These are phyloP conservation scores for Grammothele lineata DNA, from an alignment of 768 basidiomycete genomes.

Conservation along the genomic window DNA sequence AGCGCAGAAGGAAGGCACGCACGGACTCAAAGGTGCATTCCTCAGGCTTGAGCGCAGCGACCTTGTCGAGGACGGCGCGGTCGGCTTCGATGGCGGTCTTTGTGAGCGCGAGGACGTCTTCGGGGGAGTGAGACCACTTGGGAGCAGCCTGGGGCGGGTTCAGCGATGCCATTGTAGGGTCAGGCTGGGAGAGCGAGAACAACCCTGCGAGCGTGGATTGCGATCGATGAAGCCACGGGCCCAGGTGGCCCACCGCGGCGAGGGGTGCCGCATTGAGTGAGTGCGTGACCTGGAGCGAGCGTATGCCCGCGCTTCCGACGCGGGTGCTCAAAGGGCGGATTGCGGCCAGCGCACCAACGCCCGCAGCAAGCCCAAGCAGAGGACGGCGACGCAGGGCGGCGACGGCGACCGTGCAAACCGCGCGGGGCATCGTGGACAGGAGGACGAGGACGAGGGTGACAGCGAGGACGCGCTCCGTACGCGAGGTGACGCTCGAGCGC, in stretches of 20 bases:
- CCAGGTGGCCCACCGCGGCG: background rate
- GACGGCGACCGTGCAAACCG: constrained; percentile 9
- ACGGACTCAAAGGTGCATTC: constrained; percentile 68
- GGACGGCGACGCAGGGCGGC: constrained; percentile 10
- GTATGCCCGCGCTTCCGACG: constrained; percentile 8
- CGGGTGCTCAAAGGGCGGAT: background rate
- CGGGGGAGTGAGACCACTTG: constrained; percentile 60
- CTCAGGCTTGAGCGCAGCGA: constrained; percentile 53
- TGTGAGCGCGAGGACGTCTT: constrained; percentile 53
- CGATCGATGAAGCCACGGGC: constrained; percentile 20
- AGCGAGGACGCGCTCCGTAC: background rate
- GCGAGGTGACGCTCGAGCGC: background rate
- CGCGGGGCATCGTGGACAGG: constrained; percentile 12
- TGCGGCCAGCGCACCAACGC: constrained; percentile 8
- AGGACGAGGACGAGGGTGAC: background rate
- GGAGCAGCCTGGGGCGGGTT: constrained; percentile 65
- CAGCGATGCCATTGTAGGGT: constrained; percentile 39
- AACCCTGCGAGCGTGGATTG: constrained; percentile 21
- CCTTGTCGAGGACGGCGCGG: constrained; percentile 49
- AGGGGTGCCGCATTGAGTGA: constrained; percentile 3
- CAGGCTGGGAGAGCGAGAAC: constrained; percentile 20
- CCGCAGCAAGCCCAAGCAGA: constrained; percentile 3
- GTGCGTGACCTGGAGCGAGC: constrained; percentile 12
- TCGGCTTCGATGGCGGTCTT: constrained; percentile 56
- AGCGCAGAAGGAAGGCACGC: constrained; percentile 28